Conservation (phyloP, 2,329 filamentous ascomycete genomes). For the Xylariaceae sp. region DNA sequence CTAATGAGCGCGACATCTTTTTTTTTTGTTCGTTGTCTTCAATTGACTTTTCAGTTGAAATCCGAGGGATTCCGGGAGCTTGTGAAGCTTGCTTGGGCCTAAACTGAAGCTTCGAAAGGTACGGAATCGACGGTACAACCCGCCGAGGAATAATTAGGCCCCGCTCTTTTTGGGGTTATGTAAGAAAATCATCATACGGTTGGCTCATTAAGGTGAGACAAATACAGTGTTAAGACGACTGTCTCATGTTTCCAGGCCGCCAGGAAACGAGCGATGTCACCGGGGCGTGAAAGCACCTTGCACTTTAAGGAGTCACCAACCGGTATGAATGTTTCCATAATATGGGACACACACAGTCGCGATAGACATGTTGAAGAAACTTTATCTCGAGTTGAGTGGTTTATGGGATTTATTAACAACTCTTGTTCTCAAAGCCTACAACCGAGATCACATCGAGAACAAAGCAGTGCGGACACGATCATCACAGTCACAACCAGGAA, state of each 20-base stretch:
- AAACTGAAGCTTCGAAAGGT: not conserved
- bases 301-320: too few relatives aligned
- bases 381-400: too few relatives aligned
- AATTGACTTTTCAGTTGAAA: not conserved
- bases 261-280: not conserved
- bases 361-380: too few relatives aligned
- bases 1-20: slow-evolving; percentile 25
- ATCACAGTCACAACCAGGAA: not conserved
- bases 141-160: too few relatives aligned
- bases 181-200: not conserved
- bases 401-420: too few relatives aligned
- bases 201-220: not conserved
- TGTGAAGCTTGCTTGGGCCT: not conserved
- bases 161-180: not conserved
- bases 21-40: not conserved
- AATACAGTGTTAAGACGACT: not conserved
- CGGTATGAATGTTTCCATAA: too few relatives aligned
- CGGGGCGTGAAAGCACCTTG: too few relatives aligned
- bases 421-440: not conserved
- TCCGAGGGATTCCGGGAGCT: not conserved
- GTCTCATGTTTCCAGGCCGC: not conserved
- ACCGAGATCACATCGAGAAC: not conserved
- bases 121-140: not conserved
- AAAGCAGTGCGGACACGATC: not conserved
- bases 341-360: too few relatives aligned